These are phyloP conservation scores for Kazachstania viticola DNA, from an alignment of 805 yeast species.

Conservation along the genomic window DNA sequence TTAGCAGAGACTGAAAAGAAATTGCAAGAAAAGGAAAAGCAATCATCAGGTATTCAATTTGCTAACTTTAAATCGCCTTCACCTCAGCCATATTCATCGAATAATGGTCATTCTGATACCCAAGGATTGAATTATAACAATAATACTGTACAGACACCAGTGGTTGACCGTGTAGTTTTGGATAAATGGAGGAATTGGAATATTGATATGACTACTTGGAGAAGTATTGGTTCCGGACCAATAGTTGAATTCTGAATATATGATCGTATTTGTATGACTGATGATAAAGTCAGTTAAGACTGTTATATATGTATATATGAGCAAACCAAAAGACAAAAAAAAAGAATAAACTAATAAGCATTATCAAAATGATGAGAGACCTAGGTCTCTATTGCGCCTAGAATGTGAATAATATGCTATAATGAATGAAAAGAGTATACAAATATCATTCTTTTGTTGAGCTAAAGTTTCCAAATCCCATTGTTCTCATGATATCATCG, in stretches of 20 bases:
- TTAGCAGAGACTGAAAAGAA: slow-evolving; percentile 5
- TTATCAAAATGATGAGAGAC: no score
- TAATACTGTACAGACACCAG: slow-evolving; percentile 2
- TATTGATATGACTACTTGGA: slow-evolving; percentile 78
- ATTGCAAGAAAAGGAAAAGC: slow-evolving; percentile 1
- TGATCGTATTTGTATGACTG: no score
- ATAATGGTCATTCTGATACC: not conserved
- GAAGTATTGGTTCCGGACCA: slow-evolving; percentile 57
- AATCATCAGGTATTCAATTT: slow-evolving; percentile 6
- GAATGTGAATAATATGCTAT: no score
- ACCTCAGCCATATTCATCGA: not conserved
- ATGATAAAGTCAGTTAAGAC: no score
- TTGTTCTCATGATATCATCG: slow-evolving; percentile 25
- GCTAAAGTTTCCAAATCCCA: slow-evolving; percentile 55
- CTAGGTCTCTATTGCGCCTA: no score
- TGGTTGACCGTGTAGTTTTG: slow-evolving; percentile 41
- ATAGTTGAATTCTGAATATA: slow-evolving; percentile 32
- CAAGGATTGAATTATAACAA: no score
- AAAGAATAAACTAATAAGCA: not conserved
- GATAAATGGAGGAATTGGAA: slow-evolving; percentile 77
- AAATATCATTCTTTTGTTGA: slow-evolving; percentile 34
- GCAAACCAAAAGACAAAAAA: not conserved
- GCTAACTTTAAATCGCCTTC: slow-evolving; percentile 8
- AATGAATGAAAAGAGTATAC: not conserved
- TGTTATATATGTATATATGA: slow-evolving; percentile 3